Base-by-base conservation (phyloP, 371 early-diverging fungal species). In the Rhizopus delemar region DNA sequence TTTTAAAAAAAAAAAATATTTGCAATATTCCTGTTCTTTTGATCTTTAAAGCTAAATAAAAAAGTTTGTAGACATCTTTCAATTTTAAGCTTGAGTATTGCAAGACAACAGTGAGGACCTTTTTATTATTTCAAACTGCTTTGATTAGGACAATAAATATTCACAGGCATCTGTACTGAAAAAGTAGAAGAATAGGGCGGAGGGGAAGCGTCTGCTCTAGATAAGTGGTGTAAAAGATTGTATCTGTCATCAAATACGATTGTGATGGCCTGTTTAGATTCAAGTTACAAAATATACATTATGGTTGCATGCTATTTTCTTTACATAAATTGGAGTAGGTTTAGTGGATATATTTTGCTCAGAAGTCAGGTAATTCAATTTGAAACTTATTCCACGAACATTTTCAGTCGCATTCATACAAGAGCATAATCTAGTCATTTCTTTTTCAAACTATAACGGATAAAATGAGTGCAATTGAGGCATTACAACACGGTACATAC, bases 371-470 rank as follows among this genome's bases (percentile, higher is more conserved):
- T 63, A 68, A 38, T 56, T 56, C 28, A 75, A 52, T 41, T 71
- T 70, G 51, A 68, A 72, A 43, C 73, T 75, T 36, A 75, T 75
- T 16, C 76, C 76, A 34, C 76, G 70, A n/a, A 75, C 73, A 70
- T 75, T 75, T 68, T 75, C 76, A 22, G 73, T 75, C 8, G 73
- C 76, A 62, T 75, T 75, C 71, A 75, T 75, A 66, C 76, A 75
- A 48, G 70, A 56, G 51, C 73, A 73, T 7, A 75, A 49, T 55
- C 70, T 64, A 38, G 67, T 56, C 43, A 75, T 70, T 29, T 65
- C 65, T 35, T 41, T 41, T 38, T 75, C 73, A 60, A 75, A 75
- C 68, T 73, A 34, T 8, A 13, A 29, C 38, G 2, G 36, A 33
- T 8, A 46, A 49, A 6, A 13, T 12, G 39, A 50, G 41, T 35